phyloP scores from a whole-genome alignment of 306 rosid genomes.

The Sophora flavescens region DNA sequence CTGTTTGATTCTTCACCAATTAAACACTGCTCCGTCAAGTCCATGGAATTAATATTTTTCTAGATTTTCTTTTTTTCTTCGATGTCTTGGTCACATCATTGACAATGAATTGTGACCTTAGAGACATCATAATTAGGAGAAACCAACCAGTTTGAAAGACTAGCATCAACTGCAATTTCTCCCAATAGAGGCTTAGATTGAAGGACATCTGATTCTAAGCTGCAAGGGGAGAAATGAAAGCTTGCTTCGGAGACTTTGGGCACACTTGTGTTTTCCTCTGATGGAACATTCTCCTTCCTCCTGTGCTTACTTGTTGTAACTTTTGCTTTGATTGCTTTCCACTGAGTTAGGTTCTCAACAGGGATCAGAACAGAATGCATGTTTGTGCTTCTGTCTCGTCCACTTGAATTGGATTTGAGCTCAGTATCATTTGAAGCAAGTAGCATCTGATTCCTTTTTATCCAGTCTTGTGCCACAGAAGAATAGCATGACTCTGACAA shows the following conservation, averaged over 20 bases:
- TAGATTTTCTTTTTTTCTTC: slow-evolving; percentile 15
- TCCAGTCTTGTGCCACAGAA: slow-evolving; percentile 37
- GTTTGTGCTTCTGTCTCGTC: slow-evolving; percentile 44
- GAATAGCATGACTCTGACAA: slow-evolving; percentile 37
- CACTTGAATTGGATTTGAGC: slow-evolving; percentile 57
- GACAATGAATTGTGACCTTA: slow-evolving; percentile 51
- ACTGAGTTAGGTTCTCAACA: slow-evolving; percentile 80
- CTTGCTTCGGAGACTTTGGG: slow-evolving; percentile 43
- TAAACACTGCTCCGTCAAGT: slow-evolving; percentile 14
- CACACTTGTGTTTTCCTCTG: slow-evolving; percentile 43
- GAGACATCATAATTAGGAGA: slow-evolving; percentile 52
- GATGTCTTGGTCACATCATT: slow-evolving; percentile 42
- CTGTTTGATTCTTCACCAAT: slow-evolving; percentile 31
- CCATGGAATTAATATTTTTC: slow-evolving; percentile 29
- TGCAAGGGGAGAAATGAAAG: slow-evolving; percentile 45
- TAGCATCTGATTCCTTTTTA: slow-evolving; percentile 36
- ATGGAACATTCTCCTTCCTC: slow-evolving; percentile 67
- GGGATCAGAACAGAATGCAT: slow-evolving; percentile 76
- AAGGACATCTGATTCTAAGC: slow-evolving; percentile 44
- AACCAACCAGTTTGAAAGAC: slow-evolving; percentile 84
- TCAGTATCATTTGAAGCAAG: slow-evolving; percentile 43
- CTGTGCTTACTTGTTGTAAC: slow-evolving; percentile 59
- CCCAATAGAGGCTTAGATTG: slow-evolving; percentile 65
- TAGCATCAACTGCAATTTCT: slow-evolving; percentile 74
- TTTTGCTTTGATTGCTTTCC: slow-evolving; percentile 90